Conservation (phyloP, 208 protist species). For the Acanthamoeba culbertsoni region DNA sequence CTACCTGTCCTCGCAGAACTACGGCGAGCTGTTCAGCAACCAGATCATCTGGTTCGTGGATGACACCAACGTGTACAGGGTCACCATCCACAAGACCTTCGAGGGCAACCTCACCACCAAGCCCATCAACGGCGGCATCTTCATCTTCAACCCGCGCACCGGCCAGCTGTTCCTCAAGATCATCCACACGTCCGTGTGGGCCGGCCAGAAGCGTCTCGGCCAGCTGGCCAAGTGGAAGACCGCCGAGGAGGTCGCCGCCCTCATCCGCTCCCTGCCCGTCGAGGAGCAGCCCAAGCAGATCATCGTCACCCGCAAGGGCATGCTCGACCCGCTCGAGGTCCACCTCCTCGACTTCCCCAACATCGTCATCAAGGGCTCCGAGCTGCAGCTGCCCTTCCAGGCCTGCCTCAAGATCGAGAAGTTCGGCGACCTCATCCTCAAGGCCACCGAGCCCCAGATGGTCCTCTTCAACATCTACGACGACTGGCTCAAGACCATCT, state of each 20-base stretch:
- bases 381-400: constrained; percentile 99
- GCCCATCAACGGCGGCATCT: constrained; percentile 92
- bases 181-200: constrained; percentile 99
- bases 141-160: constrained; percentile 99
- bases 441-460: constrained; percentile 97
- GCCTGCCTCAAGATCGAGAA: constrained; percentile 98
- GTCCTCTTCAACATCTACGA: constrained; percentile 99
- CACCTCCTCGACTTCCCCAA: constrained; percentile 97
- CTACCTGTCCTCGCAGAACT: constrained; percentile 97
- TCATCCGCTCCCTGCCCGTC: constrained; percentile 98
- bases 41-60: constrained; percentile 99
- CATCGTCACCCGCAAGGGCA: constrained; percentile 98
- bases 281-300: constrained; percentile 99
- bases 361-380: constrained; percentile 99
- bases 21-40: constrained; percentile 99
- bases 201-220: constrained; percentile 99
- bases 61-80: constrained; percentile 99
- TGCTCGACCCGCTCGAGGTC: constrained; percentile 95
- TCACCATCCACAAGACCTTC: constrained; percentile 99
- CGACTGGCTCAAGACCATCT: constrained; percentile 99
- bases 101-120: constrained; percentile 98
- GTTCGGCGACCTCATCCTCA: constrained; percentile 98
- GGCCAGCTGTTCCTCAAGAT: constrained; percentile 99
- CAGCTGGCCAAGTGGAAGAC: constrained; percentile 99
- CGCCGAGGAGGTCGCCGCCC: constrained; percentile 99